These are phyloP conservation scores for Colletotrichum sansevieriae DNA, from an alignment of 2,329 filamentous ascomycete species.

Conservation along the genomic window DNA sequence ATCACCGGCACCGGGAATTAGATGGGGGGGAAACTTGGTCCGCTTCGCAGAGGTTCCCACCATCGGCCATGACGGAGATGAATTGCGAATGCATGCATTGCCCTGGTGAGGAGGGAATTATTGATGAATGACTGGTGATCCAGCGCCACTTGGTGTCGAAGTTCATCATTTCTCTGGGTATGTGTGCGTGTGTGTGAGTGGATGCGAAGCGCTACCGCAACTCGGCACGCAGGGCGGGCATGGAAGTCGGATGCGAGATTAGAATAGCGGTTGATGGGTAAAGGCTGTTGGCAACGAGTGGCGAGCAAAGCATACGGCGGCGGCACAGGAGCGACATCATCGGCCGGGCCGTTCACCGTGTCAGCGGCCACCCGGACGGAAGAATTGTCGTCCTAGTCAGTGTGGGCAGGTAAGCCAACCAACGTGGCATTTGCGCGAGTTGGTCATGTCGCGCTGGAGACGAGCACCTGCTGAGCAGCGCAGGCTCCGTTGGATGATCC, in stretches of 20 bases:
- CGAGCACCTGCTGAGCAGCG: not conserved
- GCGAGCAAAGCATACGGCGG: constrained; percentile 3
- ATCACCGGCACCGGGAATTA: constrained; percentile 28
- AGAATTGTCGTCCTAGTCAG: constrained; percentile 24
- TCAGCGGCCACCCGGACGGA: constrained; percentile 17
- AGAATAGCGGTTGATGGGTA: constrained; percentile 11
- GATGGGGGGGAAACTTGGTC: constrained; percentile 3
- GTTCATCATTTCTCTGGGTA: constrained; percentile 8
- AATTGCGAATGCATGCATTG: constrained; percentile 9
- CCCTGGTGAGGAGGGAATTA: not conserved
- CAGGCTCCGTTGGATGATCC: constrained; percentile 17
- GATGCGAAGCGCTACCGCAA: constrained; percentile 17
- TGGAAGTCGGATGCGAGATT: constrained; percentile 37
- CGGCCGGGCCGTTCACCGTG: constrained; percentile 26
- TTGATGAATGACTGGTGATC: constrained; percentile 8
- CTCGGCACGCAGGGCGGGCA: constrained; percentile 31
- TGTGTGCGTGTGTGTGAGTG: constrained; percentile 11
- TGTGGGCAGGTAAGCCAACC: not conserved
- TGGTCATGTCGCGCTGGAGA: constrained; percentile 21
- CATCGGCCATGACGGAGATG: constrained; percentile 1
- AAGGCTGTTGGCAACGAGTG: constrained; percentile 27
- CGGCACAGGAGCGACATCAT: not conserved
- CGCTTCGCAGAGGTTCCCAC: not conserved
- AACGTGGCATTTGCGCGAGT: constrained; percentile 17
- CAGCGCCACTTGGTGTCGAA: constrained; percentile 3